Evolutionary conservation across 805 yeast species (phyloP), one percentile per base, ranked within the genome.

Genomic region (Zygosaccharomyces rouxii): DNA sequence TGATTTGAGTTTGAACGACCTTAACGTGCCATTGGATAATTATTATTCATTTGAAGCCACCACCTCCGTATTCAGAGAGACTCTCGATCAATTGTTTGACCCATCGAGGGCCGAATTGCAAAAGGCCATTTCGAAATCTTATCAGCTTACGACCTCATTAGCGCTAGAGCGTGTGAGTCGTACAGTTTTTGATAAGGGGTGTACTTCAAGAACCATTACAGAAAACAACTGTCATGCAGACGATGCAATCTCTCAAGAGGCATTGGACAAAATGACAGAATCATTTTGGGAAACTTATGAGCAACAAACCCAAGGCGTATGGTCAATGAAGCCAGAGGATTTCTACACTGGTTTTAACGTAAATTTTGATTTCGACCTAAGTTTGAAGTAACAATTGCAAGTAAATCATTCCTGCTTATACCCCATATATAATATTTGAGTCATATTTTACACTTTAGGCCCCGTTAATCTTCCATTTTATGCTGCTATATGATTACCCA

Each of bases 131-230:
- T 37, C 51, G 9, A 48, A 52, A 2, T 59, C 61, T 16, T 57
- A 53, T 26, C 54, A 51, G 4, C 40, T 59, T 19, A 49, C 50
- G 13, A 46, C 62, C 9, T 43, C 59, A 3, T 31, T 60, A 14
- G 63, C 59, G 2, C 37, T 62, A 7, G 62, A 62, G 45, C 48
- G 55, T 13, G 54, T 58, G 5, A 60, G 60, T 29, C 54, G 60
- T 35, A 51, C 48, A 4, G 48, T 62, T 7, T 59, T 62, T 26
- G 47, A 50, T 13, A 57, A 53, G 38, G 65, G 58, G 13, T 38
- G 53, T 9, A 51, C 51, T 14, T 54, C 59, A 9, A 50, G 67
- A 41, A 46, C 49, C 5, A 45, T 48, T 37, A 49, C 56, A 2
- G 66, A 61, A 28, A 39, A 39, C 11, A 31, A 29, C 3, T 55